A percentile compares a stretch with the other conserved stretches of the same genome.
Conservation (phyloP, 108 stramenopile genomes). For the Pseudonitzschia multiseries region DNA sequence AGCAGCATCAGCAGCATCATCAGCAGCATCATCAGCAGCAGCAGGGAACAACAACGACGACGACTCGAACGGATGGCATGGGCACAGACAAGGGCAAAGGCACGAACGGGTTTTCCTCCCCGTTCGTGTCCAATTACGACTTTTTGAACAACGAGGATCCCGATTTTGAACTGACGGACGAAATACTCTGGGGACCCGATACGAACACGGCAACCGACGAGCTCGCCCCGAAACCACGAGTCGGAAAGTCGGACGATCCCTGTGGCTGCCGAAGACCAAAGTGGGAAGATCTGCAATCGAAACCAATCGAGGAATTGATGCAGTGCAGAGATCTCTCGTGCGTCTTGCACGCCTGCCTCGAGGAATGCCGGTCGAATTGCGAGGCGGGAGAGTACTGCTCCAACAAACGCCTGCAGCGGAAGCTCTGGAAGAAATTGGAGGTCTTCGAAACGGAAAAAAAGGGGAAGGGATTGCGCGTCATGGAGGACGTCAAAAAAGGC, state of each 20-base stretch:
- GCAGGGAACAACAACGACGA: too few relatives aligned
- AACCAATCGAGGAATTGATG: background rate
- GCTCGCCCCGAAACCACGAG: slow-evolving; percentile 26
- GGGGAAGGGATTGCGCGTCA: slow-evolving; percentile 66
- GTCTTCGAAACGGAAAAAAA: slow-evolving; percentile 78
- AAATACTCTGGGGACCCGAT: slow-evolving; percentile 27
- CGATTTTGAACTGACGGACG: slow-evolving; percentile 32
- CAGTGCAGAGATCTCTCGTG: slow-evolving; percentile 42
- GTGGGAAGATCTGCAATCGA: slow-evolving; percentile 1
- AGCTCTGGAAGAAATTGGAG: slow-evolving; percentile 59
- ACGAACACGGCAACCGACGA: slow-evolving; percentile 14
- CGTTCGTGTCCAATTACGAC: slow-evolving; percentile 14
- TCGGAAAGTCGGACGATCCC: slow-evolving; percentile 27
- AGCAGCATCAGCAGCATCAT: too few relatives aligned
- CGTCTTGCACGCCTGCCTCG: slow-evolving; percentile 72
- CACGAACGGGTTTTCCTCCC: background rate
- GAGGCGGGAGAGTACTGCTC: slow-evolving; percentile 63
- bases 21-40: too few relatives aligned
- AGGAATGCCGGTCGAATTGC: slow-evolving; percentile 77
- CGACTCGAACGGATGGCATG: background rate
- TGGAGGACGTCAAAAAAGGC: slow-evolving; percentile 52
- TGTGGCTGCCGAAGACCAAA: slow-evolving; percentile 25
- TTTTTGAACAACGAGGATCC: slow-evolving; percentile 22
- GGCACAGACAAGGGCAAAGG: background rate
- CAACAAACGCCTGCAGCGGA: slow-evolving; percentile 67